These are phyloP conservation scores for Sclerotinia borealis DNA, from an alignment of 2,329 filamentous ascomycete genomes.

Conservation along the genomic window DNA sequence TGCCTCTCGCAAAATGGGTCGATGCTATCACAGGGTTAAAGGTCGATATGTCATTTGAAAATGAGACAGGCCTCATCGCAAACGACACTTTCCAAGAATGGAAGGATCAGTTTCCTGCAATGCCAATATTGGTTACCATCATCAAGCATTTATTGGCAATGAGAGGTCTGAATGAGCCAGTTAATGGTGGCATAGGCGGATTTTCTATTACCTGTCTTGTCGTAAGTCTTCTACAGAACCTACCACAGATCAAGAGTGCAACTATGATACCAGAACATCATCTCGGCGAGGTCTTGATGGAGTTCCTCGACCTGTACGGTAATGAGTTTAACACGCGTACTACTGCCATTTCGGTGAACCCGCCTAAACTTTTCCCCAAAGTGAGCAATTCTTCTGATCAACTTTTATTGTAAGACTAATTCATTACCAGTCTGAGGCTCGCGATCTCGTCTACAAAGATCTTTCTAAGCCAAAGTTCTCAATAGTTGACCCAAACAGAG, in stretches of 20 bases:
- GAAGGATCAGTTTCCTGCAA: constrained; percentile 72
- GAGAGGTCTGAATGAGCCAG: constrained; percentile 85
- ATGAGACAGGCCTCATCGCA: constrained; percentile 72
- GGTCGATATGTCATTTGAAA: constrained; percentile 94
- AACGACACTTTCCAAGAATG: constrained; percentile 75
- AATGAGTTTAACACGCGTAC: constrained; percentile 66
- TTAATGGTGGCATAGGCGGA: constrained; percentile 83
- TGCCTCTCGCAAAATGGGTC: constrained; percentile 88
- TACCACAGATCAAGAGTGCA: constrained; percentile 62
- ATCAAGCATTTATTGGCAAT: constrained; percentile 92
- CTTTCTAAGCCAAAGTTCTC: constrained; percentile 61
- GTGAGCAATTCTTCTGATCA: constrained; percentile 38
- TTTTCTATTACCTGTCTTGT: constrained; percentile 93
- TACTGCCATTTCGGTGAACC: constrained; percentile 69
- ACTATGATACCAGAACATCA: constrained; percentile 57
- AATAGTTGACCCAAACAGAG: constrained; percentile 87
- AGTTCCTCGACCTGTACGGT: constrained; percentile 87
- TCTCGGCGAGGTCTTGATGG: constrained; percentile 73
- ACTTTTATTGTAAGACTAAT: constrained; percentile 7
- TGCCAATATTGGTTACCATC: constrained; percentile 79
- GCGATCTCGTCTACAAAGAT: constrained; percentile 40
- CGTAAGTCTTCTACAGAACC: constrained; percentile 77
- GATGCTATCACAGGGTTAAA: constrained; percentile 72
- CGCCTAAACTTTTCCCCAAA: constrained; percentile 72
- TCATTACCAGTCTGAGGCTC: constrained; percentile 15